Base-by-base conservation (phyloP, 176 grass and related monocot genomes). In the Raddia distichophylla region DNA sequence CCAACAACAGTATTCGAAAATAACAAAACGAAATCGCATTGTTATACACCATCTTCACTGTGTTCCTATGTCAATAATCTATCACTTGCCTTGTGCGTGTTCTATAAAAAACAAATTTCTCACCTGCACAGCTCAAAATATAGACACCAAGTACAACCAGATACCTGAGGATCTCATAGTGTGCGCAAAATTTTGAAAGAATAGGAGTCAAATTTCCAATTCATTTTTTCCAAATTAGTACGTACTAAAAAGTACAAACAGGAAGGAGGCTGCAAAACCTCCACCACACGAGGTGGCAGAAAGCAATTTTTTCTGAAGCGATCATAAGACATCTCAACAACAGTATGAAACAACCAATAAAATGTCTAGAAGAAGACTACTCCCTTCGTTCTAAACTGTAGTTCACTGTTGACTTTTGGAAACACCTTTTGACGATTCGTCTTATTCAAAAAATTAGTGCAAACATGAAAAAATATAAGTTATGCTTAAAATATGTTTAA, bases 1-100 rank as follows among this genome's bases (percentile, higher is more conserved):
- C 56, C 69, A 50, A 86, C 17, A 7, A 68, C 20, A 48, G 17
- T 20, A 75, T 82, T 71, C 67, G 33, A 84, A 86, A 52, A 51
- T 45, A 86, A 86, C 62, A 48, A 50, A 80, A 50, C 37, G 1
- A 19, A 68, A 46, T 19, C 19, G 10, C 67, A 70, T 49, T 70
- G 45, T 70, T 70, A 13, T 40, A 13, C 45, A 10, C 9, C 45
- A 13, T 70, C 67, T 48, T 46, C 66, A 48, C 44, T 14, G 18
- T 49, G 67, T 49, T 70, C n/a, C 14, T 49, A 22, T 22, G 45
- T 27, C 67, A 48, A 49, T 12, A 19, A 70, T 7, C 49, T 48
- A 10, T 48, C 45, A 11, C 67, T 22, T 70, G 42, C 44, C 37
- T 40, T 40, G 37, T 40, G 27, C 27, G 27, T 27, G 27, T 27